These are phyloP conservation scores for Colletotrichum noveboracense DNA, from an alignment of 2,329 filamentous ascomycete species.

Conservation along the genomic window DNA sequence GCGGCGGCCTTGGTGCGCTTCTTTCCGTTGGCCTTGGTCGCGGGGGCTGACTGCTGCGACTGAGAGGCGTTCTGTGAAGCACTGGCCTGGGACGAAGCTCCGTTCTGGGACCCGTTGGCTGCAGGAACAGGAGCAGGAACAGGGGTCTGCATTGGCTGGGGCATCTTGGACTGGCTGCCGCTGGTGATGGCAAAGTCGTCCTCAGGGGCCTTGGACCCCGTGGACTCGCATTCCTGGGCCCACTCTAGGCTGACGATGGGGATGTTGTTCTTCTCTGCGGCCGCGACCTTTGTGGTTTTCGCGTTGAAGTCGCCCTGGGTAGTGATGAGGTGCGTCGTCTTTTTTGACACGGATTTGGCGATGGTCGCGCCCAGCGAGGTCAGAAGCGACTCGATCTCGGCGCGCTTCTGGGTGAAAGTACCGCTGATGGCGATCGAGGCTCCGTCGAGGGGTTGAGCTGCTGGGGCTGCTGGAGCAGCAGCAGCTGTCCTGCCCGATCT, in stretches of 20 bases:
- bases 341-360: constrained; percentile 50
- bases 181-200: constrained; percentile 28
- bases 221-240: constrained; percentile 60
- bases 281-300: constrained; percentile 54
- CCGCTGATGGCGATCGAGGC: constrained; percentile 64
- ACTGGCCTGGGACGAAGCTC: not conserved
- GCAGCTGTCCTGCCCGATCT: constrained; percentile 12
- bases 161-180: not conserved
- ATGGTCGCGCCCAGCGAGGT: constrained; percentile 53
- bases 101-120: not conserved
- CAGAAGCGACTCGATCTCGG: constrained; percentile 50
- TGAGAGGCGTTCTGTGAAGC: not conserved
- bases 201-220: constrained; percentile 43
- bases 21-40: constrained; percentile 6
- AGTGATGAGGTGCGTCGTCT: constrained; percentile 63
- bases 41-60: not conserved
- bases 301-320: constrained; percentile 57
- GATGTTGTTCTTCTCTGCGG: constrained; percentile 51
- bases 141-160: not conserved
- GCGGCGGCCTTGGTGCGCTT: constrained; percentile 25
- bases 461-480: not conserved
- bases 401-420: constrained; percentile 60
- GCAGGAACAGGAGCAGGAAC: not conserved
- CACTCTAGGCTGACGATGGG: constrained; percentile 65
- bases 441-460: constrained; percentile 45